Conservation (phyloP, 805 yeast species). For the Helenozyma baotianmanensis region DNA sequence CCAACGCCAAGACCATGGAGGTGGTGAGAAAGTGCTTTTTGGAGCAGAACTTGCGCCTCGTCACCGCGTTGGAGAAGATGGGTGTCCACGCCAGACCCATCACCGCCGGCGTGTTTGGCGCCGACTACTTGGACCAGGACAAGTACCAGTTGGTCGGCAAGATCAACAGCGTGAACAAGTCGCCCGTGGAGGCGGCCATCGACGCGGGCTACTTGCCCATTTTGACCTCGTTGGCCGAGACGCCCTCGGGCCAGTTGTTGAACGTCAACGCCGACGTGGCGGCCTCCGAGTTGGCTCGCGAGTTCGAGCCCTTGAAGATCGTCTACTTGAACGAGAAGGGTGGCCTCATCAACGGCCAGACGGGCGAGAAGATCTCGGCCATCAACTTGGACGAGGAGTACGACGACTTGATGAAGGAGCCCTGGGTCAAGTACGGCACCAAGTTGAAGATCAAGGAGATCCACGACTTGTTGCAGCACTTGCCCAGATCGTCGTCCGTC, state of each 20-base stretch:
- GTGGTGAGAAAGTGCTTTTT: conserved; percentile 94
- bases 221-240: conserved; percentile 93
- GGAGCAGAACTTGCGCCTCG: conserved; percentile 91
- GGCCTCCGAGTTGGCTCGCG: conserved; percentile 96
- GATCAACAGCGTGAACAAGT: conserved; percentile 79
- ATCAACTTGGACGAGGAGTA: conserved; percentile 96
- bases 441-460: conserved; percentile 95
- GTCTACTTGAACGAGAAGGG: conserved; percentile 97
- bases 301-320: conserved; percentile 93
- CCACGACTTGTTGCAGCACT: conserved; percentile 85
- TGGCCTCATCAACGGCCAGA: conserved; percentile 88
- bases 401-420: conserved; percentile 81
- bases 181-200: conserved; percentile 89
- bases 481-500: conserved; percentile 96
- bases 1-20: conserved; percentile 90
- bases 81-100: conserved; percentile 99
- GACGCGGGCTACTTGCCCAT: conserved; percentile 96
- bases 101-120: conserved; percentile 95
- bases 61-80: conserved; percentile 90
- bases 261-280: conserved; percentile 99
- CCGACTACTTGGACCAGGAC: conserved; percentile 84
- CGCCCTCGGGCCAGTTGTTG: conserved; percentile 92
- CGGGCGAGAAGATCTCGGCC: conserved; percentile 83
- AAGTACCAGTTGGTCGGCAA: conserved; percentile 92
- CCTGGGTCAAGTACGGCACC: conserved; percentile 99